Conservation (phyloP, 306 rosid genomes). For the Vigna nakashimae region DNA sequence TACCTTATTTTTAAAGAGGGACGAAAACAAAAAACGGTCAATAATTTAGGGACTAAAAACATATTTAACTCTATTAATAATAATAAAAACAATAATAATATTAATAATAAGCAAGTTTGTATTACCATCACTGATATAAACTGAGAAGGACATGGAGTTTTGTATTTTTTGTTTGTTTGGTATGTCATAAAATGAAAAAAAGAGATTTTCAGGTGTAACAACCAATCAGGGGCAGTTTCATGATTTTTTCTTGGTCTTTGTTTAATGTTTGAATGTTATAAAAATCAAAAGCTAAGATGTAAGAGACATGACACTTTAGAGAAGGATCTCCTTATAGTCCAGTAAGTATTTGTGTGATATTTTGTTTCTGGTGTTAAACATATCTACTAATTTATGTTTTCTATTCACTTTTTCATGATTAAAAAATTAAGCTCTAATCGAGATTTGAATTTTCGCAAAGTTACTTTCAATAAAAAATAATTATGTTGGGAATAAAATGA, state of each 20-base stretch:
- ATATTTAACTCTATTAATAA: no score
- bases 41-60: no score
- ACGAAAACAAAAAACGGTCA: no score
- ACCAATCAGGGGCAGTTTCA: conserved; percentile 19
- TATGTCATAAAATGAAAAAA: not conserved
- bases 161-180: not conserved
- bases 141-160: conserved; percentile 1
- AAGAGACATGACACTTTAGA: not conserved
- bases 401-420: not conserved
- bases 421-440: no score
- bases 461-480: no score
- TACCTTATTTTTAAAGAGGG: no score
- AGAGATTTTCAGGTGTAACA: conserved; percentile 33
- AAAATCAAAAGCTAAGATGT: not conserved
- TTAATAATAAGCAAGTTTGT: no score
- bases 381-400: not conserved
- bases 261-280: conserved; percentile 6
- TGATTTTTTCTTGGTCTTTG: conserved; percentile 13
- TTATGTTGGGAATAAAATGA: no score
- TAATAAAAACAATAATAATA: no score
- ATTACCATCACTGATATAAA: not conserved
- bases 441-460: no score
- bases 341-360: no score
- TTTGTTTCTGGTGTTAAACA: not conserved
- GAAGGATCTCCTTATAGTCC: not conserved